A percentile compares a stretch with the other conserved stretches of the same genome.
phyloP scores from a whole-genome alignment of 331 rosid species.

The Rosa hybrid region DNA sequence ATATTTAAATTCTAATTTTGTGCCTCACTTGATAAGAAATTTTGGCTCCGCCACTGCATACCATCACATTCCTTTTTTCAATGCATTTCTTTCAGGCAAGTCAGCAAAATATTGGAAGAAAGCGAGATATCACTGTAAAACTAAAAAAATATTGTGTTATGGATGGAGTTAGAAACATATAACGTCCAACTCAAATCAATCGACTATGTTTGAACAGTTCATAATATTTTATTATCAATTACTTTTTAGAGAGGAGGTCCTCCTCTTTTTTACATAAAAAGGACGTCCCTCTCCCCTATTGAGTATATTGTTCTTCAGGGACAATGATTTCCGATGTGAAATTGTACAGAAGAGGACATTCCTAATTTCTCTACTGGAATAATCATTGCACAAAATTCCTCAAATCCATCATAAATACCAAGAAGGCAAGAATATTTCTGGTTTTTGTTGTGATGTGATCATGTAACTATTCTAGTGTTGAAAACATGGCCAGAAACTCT shows the following conservation, averaged over 20 bases:
- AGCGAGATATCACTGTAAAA: background rate
- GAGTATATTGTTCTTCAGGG: too few relatives aligned
- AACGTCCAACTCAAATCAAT: too few relatives aligned
- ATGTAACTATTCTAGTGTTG: background rate
- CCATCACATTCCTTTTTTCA: background rate
- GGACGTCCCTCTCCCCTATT: too few relatives aligned
- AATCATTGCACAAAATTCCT: background rate
- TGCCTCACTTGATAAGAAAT: too few relatives aligned
- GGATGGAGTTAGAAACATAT: background rate
- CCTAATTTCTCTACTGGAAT: background rate
- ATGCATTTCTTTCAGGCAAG: background rate
- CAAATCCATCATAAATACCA: background rate
- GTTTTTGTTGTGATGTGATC: background rate
- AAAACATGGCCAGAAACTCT: background rate
- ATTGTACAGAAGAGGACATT: too few relatives aligned
- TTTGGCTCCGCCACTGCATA: background rate
- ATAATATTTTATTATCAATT: too few relatives aligned
- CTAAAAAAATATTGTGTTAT: too few relatives aligned
- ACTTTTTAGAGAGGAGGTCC: too few relatives aligned
- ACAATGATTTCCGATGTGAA: too few relatives aligned
- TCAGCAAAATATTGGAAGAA: background rate
- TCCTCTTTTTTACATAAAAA: too few relatives aligned
- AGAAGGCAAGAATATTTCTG: constrained; percentile 1
- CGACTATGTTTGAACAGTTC: too few relatives aligned
- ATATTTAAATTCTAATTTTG: too few relatives aligned